Percentiles rank a stretch among this genome's conserved stretches.
Conservation (phyloP, 345 rosid species). For the Boechera divaricarpa region DNA sequence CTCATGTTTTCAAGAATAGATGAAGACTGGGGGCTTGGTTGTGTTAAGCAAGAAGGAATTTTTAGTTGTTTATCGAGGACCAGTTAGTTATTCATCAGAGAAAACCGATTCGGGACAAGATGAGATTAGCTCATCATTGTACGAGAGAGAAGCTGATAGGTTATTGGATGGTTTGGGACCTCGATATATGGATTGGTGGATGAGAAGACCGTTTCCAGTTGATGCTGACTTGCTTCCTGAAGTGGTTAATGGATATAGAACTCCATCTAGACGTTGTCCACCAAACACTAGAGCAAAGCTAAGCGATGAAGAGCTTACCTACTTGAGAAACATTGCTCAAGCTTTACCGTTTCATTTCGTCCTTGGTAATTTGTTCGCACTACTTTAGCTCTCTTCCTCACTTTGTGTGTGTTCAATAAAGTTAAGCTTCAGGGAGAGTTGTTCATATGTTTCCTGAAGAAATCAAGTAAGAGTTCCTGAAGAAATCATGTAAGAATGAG, state of each 20-base stretch:
- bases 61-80: slow-evolving; percentile 66
- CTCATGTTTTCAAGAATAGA: slow-evolving; percentile 49
- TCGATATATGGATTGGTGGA: slow-evolving; percentile 93
- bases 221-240: slow-evolving; percentile 85
- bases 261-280: slow-evolving; percentile 71
- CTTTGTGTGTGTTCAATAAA: slow-evolving; percentile 19
- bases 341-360: slow-evolving; percentile 83
- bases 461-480: neutral
- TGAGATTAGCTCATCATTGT: slow-evolving; percentile 57
- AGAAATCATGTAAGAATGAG: neutral
- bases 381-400: neutral
- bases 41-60: slow-evolving; percentile 71
- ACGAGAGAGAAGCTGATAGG: slow-evolving; percentile 85
- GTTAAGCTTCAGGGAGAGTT: slow-evolving; percentile 10
- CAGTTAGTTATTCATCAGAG: slow-evolving; percentile 5
- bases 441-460: neutral
- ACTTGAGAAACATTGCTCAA: slow-evolving; percentile 75
- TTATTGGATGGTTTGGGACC: slow-evolving; percentile 86
- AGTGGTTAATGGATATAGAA: slow-evolving; percentile 68
- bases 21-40: slow-evolving; percentile 90
- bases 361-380: slow-evolving; percentile 57
- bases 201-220: slow-evolving; percentile 84
- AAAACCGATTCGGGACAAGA: slow-evolving; percentile 19
- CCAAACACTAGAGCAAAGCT: slow-evolving; percentile 60
- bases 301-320: slow-evolving; percentile 64